These are phyloP conservation scores for Phytophthora ohioensis DNA, from an alignment of 352 stramenopile genomes.

Conservation along the genomic window DNA sequence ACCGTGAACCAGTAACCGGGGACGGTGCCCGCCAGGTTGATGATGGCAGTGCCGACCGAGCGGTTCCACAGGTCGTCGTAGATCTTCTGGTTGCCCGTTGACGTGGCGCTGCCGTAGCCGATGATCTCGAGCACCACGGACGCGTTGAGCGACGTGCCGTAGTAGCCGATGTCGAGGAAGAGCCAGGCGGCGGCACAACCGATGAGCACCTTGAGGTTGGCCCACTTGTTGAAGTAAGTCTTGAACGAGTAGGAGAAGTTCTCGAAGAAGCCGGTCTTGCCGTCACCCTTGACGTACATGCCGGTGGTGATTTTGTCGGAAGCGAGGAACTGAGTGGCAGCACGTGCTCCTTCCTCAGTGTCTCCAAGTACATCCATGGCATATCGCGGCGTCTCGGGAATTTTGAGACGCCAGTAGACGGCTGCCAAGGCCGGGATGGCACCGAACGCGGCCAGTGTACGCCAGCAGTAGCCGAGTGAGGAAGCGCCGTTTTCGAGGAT, in stretches of 20 bases:
- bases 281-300: conserved; percentile 54
- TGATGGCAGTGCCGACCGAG: conserved; percentile 51
- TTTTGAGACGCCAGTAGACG: conserved; percentile 61
- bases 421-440: conserved; percentile 47
- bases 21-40: conserved; percentile 60
- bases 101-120: conserved; percentile 43
- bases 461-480: conserved; percentile 58
- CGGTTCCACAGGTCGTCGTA: conserved; percentile 55
- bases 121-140: conserved; percentile 55
- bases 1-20: conserved; percentile 78
- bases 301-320: conserved; percentile 49
- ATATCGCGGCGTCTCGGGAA: conserved; percentile 54
- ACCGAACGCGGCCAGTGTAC: conserved; percentile 50
- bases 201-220: conserved; percentile 56
- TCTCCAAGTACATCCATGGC: conserved; percentile 57
- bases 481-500: conserved; percentile 49
- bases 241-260: conserved; percentile 49
- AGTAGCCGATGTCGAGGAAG: conserved; percentile 73
- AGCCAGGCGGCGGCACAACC: conserved; percentile 63
- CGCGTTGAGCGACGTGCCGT: conserved; percentile 63
- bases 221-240: conserved; percentile 50
- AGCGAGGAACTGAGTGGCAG: conserved; percentile 45
- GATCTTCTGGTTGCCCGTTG: conserved; percentile 57
- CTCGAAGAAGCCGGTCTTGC: conserved; percentile 49
- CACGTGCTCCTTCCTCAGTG: conserved; percentile 38